Conservation (phyloP, 202 grass and related monocot species). For the Digitaria exilis region DNA sequence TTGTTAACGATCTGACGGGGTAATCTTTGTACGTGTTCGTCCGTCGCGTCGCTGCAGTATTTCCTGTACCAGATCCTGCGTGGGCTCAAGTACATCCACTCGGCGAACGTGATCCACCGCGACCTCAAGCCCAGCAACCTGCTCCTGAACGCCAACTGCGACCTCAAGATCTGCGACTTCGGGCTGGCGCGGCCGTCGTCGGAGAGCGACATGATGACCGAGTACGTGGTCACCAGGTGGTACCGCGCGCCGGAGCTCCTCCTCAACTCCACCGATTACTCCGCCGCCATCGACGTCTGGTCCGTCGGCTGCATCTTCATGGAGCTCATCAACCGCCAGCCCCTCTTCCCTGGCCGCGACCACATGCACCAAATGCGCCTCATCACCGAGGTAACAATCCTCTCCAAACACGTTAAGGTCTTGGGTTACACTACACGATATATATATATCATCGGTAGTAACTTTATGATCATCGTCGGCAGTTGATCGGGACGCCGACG, state of each 20-base stretch:
- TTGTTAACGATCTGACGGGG: neutral
- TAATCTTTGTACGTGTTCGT: neutral
- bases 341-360: constrained; percentile 85
- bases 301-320: constrained; percentile 94
- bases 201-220: constrained; percentile 96
- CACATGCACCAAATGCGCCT: constrained; percentile 98
- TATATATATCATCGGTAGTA: neutral
- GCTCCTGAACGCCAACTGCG: constrained; percentile 87
- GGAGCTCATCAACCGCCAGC: constrained; percentile 89
- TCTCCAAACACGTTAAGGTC: too few species aligned
- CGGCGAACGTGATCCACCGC: constrained; percentile 87
- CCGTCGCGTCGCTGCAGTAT: constrained; percentile 70
- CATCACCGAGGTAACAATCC: constrained; percentile 70
- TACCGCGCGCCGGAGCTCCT: constrained; percentile 95
- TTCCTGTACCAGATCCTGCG: constrained; percentile 95
- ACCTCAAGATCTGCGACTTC: constrained; percentile 98
- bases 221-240: constrained; percentile 94
- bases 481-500: constrained; percentile 82
- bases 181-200: constrained; percentile 83
- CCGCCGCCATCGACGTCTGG: constrained; percentile 90
- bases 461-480: neutral
- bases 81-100: constrained; percentile 98
- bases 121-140: constrained; percentile 98
- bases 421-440: neutral
- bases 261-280: constrained; percentile 94